Conservation (phyloP, 148 eudicot genomes). For the Oxyria digyna region DNA sequence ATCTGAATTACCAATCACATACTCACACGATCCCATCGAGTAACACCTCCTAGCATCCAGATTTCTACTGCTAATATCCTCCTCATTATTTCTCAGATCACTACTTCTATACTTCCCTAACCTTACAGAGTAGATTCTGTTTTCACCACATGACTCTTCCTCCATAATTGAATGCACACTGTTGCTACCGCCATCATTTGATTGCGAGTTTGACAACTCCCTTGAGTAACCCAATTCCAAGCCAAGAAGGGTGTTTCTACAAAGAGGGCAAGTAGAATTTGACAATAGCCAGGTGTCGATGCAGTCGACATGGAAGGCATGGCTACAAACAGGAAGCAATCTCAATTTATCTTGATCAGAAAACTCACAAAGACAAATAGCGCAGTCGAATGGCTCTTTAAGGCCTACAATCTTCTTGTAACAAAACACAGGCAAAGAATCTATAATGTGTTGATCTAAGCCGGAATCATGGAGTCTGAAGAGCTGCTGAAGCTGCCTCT, state of each 20-base stretch:
- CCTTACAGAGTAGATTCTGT: constrained; percentile 33
- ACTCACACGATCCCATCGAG: constrained; percentile 44
- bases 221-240: constrained; percentile 22
- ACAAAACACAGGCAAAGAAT: constrained; percentile 32
- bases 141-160: constrained; percentile 18
- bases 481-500: constrained; percentile 47
- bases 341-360: constrained; percentile 29
- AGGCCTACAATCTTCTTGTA: constrained; percentile 29
- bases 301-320: constrained; percentile 40
- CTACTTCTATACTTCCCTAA: constrained; percentile 41
- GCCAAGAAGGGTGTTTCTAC: constrained; percentile 31
- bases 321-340: constrained; percentile 36
- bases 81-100: constrained; percentile 9
- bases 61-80: constrained; percentile 24
- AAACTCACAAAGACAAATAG: constrained; percentile 38
- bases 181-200: constrained; percentile 15
- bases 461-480: constrained; percentile 43
- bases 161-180: constrained; percentile 21
- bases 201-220: constrained; percentile 17
- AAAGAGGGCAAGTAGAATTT: constrained; percentile 47
- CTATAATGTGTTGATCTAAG: constrained; percentile 36
- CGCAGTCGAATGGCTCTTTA: constrained; percentile 45
- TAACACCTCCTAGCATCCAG: constrained; percentile 53
- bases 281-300: constrained; percentile 47
- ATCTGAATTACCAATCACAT: constrained; percentile 31